phyloP scores from a whole-genome alignment of 208 protist genomes.

The Leishmania aethiopica region DNA sequence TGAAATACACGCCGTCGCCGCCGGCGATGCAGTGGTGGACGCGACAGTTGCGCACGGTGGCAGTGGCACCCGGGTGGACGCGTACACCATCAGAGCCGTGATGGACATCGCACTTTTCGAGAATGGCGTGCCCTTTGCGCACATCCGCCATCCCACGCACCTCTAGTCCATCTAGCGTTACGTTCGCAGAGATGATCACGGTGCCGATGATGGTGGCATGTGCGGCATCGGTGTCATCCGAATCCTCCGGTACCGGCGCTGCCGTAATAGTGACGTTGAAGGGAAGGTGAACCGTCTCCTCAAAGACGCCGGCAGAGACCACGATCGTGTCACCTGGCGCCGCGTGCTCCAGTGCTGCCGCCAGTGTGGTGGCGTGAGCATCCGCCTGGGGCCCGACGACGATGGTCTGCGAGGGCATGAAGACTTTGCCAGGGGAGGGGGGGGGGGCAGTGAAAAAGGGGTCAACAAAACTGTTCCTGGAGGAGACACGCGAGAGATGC shows the following conservation, averaged over 20 bases:
- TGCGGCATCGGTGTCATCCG: slow-evolving; percentile 13
- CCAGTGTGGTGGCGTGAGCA: slow-evolving; percentile 63
- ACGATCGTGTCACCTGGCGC: slow-evolving; percentile 59
- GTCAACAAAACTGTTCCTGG: not conserved
- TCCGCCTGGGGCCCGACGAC: slow-evolving; percentile 41
- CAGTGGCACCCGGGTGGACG: slow-evolving; percentile 45
- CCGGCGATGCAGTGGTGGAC: slow-evolving; percentile 76
- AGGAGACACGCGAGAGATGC: not conserved
- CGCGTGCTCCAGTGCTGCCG: slow-evolving; percentile 54
- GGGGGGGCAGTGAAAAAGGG: not conserved
- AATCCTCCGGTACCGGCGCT: not conserved
- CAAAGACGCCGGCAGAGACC: slow-evolving; percentile 74
- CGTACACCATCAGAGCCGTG: slow-evolving; percentile 79
- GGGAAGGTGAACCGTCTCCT: slow-evolving; percentile 64
- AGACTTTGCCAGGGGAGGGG: not conserved
- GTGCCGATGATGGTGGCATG: slow-evolving; percentile 48
- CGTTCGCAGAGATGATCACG: slow-evolving; percentile 56
- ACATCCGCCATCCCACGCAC: slow-evolving; percentile 73
- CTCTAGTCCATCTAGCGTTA: slow-evolving; percentile 50
- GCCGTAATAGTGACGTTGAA: slow-evolving; percentile 50
- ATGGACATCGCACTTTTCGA: slow-evolving; percentile 83
- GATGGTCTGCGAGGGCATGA: slow-evolving; percentile 29
- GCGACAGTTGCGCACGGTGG: slow-evolving; percentile 53
- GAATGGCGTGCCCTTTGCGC: slow-evolving; percentile 64
- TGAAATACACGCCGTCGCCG: slow-evolving; percentile 85